Base-by-base conservation (phyloP, 2,329 filamentous ascomycete species). In the Apiospora aurea region DNA sequence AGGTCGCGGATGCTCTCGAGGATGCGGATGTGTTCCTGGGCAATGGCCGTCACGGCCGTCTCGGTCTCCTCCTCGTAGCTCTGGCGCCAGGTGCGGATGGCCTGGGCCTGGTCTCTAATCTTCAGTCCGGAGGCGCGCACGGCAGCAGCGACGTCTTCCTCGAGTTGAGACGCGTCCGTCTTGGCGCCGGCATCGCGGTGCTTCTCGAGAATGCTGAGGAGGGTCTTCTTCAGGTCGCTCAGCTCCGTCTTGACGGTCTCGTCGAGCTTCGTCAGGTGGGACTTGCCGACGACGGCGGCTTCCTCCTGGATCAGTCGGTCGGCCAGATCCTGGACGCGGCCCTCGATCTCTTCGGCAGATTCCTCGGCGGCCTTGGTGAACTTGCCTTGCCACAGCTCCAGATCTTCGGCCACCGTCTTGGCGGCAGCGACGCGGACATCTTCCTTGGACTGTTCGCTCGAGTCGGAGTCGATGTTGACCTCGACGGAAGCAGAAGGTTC, bases 321-420 rank as follows among this genome's bases (percentile, higher is more conserved):
- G 18, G 85, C 80, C 49, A 91, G 88, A 71, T 93, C 91, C 47
- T 87, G 85, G 24, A 92, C 83, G 47, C 91, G 88, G 4, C 90
- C 87, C 46, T 96, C 93, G 73, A 98, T 94, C 74, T 96, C 89
- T 26, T 80, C 79, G 4, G 88, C 88, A 6, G 95, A 95, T 79
- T 97, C 95, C 73, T 97, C 93, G 10, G 94, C 94, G 13, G 95
- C 95, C 73, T 91, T 90, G 41, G 93, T 89, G 80, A 97, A 98
- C 78, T 97, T 97, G 74, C 90, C 90, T 81, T 98, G 93, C 96
- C 96, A 99, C 71, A 88, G 87, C 75, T 90, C 88, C 18, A 99
- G 87, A 80, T 99, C 96, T 64, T 92, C 88, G 1, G 91, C 87
- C 57, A 98, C 93, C 74, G 89, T 89, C 77, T 92, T 88, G 64